Evolutionary conservation across 2,329 filamentous ascomycete species (phyloP).

Genomic region (Exophiala dermatitidis): DNA sequence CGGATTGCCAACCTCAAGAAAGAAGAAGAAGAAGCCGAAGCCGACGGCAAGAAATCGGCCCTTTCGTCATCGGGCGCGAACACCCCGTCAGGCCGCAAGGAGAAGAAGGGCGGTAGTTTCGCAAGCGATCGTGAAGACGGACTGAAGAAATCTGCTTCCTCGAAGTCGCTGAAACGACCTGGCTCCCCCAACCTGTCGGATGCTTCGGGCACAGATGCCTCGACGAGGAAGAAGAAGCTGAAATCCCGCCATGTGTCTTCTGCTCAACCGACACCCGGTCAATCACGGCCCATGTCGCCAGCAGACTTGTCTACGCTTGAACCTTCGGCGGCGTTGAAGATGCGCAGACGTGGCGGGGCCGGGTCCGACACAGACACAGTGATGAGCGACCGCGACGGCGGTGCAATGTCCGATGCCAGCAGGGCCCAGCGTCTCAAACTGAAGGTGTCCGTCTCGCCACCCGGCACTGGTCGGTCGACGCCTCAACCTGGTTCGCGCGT

Average conservation of each 20-base stretch:
- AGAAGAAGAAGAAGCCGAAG: slow-evolving; percentile 40
- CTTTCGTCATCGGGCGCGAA: slow-evolving; percentile 57
- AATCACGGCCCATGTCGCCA: slow-evolving; percentile 25
- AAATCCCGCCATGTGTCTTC: slow-evolving; percentile 57
- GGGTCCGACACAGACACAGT: slow-evolving; percentile 24
- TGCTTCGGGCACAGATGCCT: slow-evolving; percentile 83
- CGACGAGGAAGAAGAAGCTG: slow-evolving; percentile 57
- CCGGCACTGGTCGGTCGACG: slow-evolving; percentile 18
- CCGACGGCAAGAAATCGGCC: slow-evolving; percentile 48
- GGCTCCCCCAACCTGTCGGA: slow-evolving; percentile 85
- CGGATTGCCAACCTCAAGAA: slow-evolving; percentile 47
- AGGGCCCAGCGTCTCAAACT: slow-evolving; percentile 19
- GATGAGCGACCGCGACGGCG: slow-evolving; percentile 19
- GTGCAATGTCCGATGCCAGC: slow-evolving; percentile 23
- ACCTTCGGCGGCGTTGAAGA: slow-evolving; percentile 6
- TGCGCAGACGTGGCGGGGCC: slow-evolving; percentile 9
- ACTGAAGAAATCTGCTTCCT: slow-evolving; percentile 44
- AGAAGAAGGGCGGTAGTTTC: slow-evolving; percentile 44
- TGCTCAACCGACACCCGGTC: slow-evolving; percentile 42
- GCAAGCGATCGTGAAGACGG: slow-evolving; percentile 23
- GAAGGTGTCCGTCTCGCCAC: slow-evolving; percentile 28
- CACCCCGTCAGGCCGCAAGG: slow-evolving; percentile 54
- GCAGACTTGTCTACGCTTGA: slow-evolving; percentile 15
- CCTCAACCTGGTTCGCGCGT: slow-evolving; percentile 48
- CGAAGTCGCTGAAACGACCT: slow-evolving; percentile 66